Evolutionary conservation across 805 yeast species (phyloP), one percentile per base, ranked within the genome.

Genomic region (Metschnikowia picachoensis): DNA sequence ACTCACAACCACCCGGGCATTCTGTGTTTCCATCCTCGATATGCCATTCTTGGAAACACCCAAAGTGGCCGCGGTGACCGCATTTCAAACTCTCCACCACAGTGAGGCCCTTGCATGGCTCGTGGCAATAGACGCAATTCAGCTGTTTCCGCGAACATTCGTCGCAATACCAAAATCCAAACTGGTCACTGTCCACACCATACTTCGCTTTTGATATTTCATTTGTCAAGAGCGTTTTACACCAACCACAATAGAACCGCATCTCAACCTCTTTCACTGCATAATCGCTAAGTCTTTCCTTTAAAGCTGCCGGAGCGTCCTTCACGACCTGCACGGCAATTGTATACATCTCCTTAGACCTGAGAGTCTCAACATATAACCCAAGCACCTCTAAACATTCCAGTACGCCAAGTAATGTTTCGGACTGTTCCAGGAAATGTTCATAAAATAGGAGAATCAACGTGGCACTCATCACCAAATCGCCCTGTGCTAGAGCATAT

Each of bases 81-180:
- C 98, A 92, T 25, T 70, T 76, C 41, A 85, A 61, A 52, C 71
- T 49, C 72, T 67, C 50, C 69, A 76, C 72, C 13, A 86, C 77
- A 13, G 83, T 75, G 46, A 86, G 70, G 0, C 95, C 95, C 53
- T 78, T 79, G 57, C 91, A 72, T 0, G 95, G 88, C 58, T 78
- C 85, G 50, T 83, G 76, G 63, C 97, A 91, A 50, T 83, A 78
- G 27, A 83, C 74, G 64, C 97, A 91, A n/a, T 81, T 76, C 48
- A 80, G 83, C 49, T 80, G 82, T 13, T 70, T 68, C 41, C 66
- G 69, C 10, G 73, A 66, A 62, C 97, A 91, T 17, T 72, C 73
- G 43, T 82, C 88, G 66, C 97, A 91, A 62, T 83, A 87, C 96
- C 96, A 90, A 55, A 76, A 82, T 1, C 95, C 96, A 57, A 80